These are phyloP conservation scores for Spergularia azorica DNA, from an alignment of 179 eudicot species.

Conservation along the genomic window DNA sequence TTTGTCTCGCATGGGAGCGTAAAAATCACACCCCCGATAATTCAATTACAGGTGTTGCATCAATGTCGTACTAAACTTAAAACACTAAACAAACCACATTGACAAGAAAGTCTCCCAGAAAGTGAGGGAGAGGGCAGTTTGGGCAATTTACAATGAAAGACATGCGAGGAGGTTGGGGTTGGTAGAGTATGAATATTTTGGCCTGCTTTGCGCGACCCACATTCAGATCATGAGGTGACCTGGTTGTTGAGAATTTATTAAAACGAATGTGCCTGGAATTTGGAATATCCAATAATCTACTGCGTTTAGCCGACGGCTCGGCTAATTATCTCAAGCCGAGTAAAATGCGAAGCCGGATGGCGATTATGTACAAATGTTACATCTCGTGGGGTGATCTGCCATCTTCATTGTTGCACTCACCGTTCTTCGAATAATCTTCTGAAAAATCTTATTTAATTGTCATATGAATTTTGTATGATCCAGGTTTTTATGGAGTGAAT, in stretches of 20 bases:
- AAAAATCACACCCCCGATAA: no score
- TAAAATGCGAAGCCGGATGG: no score
- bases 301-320: not conserved
- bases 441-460: no score
- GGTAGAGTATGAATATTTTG: not conserved
- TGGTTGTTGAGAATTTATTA: not conserved
- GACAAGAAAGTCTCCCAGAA: not conserved
- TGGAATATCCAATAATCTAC: no score
- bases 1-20: no score
- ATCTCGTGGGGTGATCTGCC: no score
- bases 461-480: no score
- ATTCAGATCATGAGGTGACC: not conserved
- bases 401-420: no score
- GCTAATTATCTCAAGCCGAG: not conserved
- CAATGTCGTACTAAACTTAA: not conserved
- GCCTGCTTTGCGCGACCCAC: slow-evolving; percentile 1
- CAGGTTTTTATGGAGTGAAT: no score
- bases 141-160: not conserved
- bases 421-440: no score
- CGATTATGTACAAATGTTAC: no score
- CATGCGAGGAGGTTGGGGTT: not conserved
- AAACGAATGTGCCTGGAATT: not conserved
- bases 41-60: not conserved
- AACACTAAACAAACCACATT: not conserved
- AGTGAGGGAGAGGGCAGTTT: not conserved